Evolutionary conservation across 768 basidiomycete species (phyloP), one percentile per base, ranked within the genome.

Genomic region (Boletus eberwhitei): DNA sequence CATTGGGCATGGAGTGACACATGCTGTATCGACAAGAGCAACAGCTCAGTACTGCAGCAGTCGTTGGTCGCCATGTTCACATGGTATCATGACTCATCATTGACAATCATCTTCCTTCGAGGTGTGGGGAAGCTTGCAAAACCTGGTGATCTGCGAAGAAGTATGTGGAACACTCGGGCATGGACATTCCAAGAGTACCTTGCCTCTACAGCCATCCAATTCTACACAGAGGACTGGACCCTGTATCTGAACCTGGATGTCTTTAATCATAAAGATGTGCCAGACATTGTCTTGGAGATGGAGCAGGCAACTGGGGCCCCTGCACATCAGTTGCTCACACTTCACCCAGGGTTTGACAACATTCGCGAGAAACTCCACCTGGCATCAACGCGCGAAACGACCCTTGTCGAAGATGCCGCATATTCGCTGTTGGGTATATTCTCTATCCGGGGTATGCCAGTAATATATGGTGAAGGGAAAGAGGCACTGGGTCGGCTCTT

Each of bases 151-250:
- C 51, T 57, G 4, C 3, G 3, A 16, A 29, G 0, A 8, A 48
- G 47, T 2, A 34, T 12, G 1, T 57, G 56, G 56, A 54, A 50
- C 45, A 58, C 45, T 12, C 39, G 57, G 0, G 49, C n/a, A 1
- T 58, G 57, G 57, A 58, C 49, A 1, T 39, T 50, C 0, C 57
- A 55, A 22, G 54, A 58, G 11, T 58, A 56, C 7, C 12, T 48
- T 6, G 58, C 54, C 2, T 35, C 58, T 16, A 48, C 31, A 4
- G 46, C 29, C 17, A 37, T 59, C 19, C 49, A 8, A 5, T 54
- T 58, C 17, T 58, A 55, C 35, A 37, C 34, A 14, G 41, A 49
- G n/a, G 52, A 45, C 5, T 39, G 44, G 52, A n/a, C 26, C 6
- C 22, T n/a, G 3, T 52, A 53, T 26, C 39, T 48, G 17, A 17